Percentiles rank a stretch among this genome's conserved stretches.
Evolutionary conservation across 139 green algal species (phyloP).

Genomic region (Closterium sp.): DNA sequence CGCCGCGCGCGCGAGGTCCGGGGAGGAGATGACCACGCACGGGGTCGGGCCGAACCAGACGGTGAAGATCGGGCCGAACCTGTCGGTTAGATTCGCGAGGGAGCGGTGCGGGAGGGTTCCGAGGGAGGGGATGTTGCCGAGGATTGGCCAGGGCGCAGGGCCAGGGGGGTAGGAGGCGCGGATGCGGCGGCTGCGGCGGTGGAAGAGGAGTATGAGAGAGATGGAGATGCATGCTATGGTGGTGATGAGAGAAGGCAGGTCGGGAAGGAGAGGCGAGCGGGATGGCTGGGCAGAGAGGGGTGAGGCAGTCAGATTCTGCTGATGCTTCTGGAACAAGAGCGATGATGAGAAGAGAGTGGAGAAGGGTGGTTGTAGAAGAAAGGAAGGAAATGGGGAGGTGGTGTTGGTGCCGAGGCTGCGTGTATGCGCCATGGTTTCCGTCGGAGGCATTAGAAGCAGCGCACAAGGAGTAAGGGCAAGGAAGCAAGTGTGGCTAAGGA

Average conservation of each 20-base stretch:
- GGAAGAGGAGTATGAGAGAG: not conserved
- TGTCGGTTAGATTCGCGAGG: constrained; percentile 16
- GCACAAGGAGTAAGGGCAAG: too few relatives aligned
- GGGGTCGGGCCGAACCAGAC: not conserved
- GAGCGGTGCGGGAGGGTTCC: constrained; percentile 7
- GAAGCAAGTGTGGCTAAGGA: too few relatives aligned
- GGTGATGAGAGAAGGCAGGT: not conserved
- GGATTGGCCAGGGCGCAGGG: constrained; percentile 3
- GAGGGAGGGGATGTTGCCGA: constrained; percentile 13
- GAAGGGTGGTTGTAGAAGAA: not conserved
- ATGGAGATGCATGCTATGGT: not conserved
- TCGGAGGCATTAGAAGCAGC: too few relatives aligned
- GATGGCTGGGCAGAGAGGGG: too few relatives aligned
- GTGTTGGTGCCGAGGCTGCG: too few relatives aligned
- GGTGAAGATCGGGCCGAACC: constrained; percentile 15
- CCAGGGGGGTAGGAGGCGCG: not conserved
- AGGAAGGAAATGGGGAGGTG: not conserved
- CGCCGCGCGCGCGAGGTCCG: not conserved
- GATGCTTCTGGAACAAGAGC: not conserved
- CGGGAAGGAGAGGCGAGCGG: not conserved
- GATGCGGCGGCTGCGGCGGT: not conserved
- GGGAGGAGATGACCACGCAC: constrained; percentile 20
- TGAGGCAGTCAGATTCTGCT: not conserved
- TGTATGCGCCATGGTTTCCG: too few relatives aligned
- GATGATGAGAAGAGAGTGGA: not conserved